Conservation (phyloP, 78 protist genomes). For the Polysphondylium violaceum region DNA sequence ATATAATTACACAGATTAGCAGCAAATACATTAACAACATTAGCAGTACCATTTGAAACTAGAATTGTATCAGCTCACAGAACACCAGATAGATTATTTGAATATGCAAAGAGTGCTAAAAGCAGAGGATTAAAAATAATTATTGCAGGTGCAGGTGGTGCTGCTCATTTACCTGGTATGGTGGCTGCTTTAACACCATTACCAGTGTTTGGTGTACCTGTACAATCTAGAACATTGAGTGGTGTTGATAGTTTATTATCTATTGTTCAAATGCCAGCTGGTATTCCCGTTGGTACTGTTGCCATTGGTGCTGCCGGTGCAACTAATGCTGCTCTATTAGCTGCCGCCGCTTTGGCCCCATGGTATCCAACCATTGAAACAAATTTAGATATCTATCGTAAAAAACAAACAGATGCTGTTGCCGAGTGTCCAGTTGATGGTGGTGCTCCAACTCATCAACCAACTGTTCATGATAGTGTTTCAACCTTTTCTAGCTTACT, state of each 20-base stretch:
- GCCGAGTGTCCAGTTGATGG: conserved; percentile 57
- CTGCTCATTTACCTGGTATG: conserved; percentile 96
- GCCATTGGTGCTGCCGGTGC: conserved; percentile 87
- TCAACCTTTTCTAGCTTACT: background rate
- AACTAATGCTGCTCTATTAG: conserved; percentile 74
- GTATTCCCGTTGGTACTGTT: conserved; percentile 86
- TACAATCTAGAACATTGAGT: conserved; percentile 76
- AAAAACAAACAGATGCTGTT: conserved; percentile 83
- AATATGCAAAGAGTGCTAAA: conserved; percentile 88
- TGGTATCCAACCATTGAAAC: conserved; percentile 56
- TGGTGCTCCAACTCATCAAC: conserved; percentile 4
- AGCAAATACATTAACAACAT: conserved; percentile 57
- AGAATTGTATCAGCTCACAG: conserved; percentile 96
- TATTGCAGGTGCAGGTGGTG: conserved; percentile 96
- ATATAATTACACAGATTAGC: conserved; percentile 22
- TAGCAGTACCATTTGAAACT: conserved; percentile 92
- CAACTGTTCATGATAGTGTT: background rate
- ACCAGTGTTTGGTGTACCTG: conserved; percentile 97
- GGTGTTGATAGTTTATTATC: conserved; percentile 93
- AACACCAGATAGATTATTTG: conserved; percentile 92
- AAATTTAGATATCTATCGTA: conserved; percentile 48
- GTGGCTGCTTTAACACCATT: conserved; percentile 94
- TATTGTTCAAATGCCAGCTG: conserved; percentile 92
- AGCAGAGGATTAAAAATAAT: conserved; percentile 86
- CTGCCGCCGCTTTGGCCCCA: conserved; percentile 76